phyloP scores from a whole-genome alignment of 495 filamentous ascomycete genomes.

The Trichoderma erinaceum region DNA sequence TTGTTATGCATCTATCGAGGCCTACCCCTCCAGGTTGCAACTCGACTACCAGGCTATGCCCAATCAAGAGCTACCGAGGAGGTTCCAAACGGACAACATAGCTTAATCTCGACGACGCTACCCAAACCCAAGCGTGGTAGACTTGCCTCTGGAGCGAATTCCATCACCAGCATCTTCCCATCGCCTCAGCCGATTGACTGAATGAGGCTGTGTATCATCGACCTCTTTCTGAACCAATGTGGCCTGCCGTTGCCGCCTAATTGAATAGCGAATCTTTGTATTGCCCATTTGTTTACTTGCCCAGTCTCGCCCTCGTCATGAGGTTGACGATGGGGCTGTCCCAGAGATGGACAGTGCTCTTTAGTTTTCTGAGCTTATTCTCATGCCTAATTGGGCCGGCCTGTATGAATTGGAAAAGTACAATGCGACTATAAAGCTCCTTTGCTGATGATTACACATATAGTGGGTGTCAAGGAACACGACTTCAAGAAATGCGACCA shows the following conservation, averaged over 20 bases:
- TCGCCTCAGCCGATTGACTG: not conserved
- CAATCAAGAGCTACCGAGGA: slow-evolving; percentile 8
- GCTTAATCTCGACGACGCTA: not conserved
- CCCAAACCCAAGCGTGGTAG: not conserved
- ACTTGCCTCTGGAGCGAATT: slow-evolving; percentile 1
- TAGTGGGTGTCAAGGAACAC: slow-evolving; percentile 84
- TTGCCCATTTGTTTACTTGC: slow-evolving; percentile 15
- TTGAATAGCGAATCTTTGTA: not conserved
- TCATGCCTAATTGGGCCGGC: slow-evolving; percentile 41
- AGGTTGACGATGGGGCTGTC: slow-evolving; percentile 41
- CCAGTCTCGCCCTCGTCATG: slow-evolving; percentile 27
- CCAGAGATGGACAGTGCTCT: slow-evolving; percentile 50
- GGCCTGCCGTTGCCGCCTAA: not conserved
- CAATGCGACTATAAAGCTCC: not conserved
- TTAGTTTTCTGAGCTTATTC: slow-evolving; percentile 40
- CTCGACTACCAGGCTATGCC: not conserved
- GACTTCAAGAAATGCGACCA: slow-evolving; percentile 95
- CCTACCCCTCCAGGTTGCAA: not conserved
- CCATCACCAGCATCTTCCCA: slow-evolving; percentile 13
- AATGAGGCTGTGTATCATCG: not conserved
- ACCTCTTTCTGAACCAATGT: not conserved
- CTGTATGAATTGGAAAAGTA: slow-evolving; percentile 31
- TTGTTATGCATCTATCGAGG: not conserved
- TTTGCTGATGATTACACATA: not conserved
- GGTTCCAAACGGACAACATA: slow-evolving; percentile 15